A percentile compares a stretch with the other conserved stretches of the same genome.
These are phyloP conservation scores for Curvularia eragrostidis DNA, from an alignment of 2,329 filamentous ascomycete genomes.

Conservation along the genomic window DNA sequence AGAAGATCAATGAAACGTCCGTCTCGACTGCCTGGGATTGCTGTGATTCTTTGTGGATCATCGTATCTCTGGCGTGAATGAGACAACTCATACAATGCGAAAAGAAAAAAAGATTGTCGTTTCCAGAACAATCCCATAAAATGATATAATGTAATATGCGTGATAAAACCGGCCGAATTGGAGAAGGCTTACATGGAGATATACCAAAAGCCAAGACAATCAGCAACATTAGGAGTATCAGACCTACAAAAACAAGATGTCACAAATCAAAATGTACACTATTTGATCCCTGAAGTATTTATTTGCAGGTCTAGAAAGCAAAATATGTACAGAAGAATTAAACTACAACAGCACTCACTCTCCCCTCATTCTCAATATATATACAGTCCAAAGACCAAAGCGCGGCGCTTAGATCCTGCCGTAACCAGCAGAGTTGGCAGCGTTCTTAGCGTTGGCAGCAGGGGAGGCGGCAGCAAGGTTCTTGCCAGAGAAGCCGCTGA, in stretches of 20 bases:
- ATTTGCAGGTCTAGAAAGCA: neutral
- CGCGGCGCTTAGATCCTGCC: conserved; percentile 27
- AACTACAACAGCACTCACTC: neutral
- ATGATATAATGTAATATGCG: too few species aligned
- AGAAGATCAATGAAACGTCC: too few species aligned
- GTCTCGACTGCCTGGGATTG: too few species aligned
- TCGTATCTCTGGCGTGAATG: too few species aligned
- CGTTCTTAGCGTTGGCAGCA: conserved; percentile 25
- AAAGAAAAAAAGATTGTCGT: too few species aligned
- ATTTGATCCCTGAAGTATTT: neutral
- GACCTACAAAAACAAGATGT: neutral
- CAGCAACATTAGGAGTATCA: too few species aligned
- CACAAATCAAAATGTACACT: neutral
- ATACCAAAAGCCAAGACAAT: too few species aligned
- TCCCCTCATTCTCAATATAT: neutral
- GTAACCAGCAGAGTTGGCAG: conserved; percentile 32
- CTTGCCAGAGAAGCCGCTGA: conserved; percentile 61
- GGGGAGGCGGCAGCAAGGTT: conserved; percentile 56
- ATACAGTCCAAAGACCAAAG: neutral
- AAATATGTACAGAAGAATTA: neutral
- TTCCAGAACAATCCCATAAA: too few species aligned
- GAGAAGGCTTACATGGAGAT: too few species aligned
- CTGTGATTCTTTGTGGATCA: too few species aligned
- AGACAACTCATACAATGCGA: too few species aligned
- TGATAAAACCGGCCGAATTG: too few species aligned